A percentile compares a stretch with the other conserved stretches of the same genome.
Conservation (phyloP, 1,284 basidiomycete species). For the Pyrrhoderma lamaoense region DNA sequence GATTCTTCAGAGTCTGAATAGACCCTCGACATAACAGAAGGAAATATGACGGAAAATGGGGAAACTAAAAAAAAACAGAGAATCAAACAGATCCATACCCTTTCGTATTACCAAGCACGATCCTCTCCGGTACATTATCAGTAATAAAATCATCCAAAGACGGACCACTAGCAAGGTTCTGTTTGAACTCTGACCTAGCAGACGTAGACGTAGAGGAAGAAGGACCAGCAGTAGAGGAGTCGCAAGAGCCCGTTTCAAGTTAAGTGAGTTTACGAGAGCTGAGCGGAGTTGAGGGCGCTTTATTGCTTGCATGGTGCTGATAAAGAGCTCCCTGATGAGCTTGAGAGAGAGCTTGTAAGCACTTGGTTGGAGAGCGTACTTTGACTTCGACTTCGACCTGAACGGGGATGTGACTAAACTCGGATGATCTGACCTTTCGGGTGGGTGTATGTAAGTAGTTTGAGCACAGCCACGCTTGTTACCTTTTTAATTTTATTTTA, state of each 20-base stretch:
- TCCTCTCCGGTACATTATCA: conserved; percentile 50
- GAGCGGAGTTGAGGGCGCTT: background rate
- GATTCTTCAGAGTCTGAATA: too few relatives aligned
- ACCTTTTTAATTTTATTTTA: too few relatives aligned
- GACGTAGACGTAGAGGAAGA: conserved; percentile 24
- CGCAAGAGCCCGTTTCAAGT: conserved; percentile 12
- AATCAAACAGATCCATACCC: conserved; percentile 47
- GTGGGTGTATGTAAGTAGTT: too few relatives aligned
- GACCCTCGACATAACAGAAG: too few relatives aligned
- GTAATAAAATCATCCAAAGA: conserved; percentile 83
- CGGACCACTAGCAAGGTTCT: conserved; percentile 65
- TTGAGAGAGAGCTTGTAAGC: too few relatives aligned
- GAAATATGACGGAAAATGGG: too few relatives aligned
- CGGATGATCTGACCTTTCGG: too few relatives aligned
- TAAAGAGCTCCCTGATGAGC: too few relatives aligned
- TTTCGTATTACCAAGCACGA: conserved; percentile 74
- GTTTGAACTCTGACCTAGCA: conserved; percentile 35
- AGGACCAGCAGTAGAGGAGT: conserved; percentile 12
- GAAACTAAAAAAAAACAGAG: background rate
- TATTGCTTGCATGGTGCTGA: conserved; percentile 17
- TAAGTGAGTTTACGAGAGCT: conserved; percentile 34
- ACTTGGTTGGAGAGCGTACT: too few relatives aligned
- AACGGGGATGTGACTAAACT: too few relatives aligned
- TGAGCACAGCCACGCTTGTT: too few relatives aligned
- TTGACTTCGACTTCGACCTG: too few relatives aligned